A percentile compares a stretch with the other conserved stretches of the same genome.
Evolutionary conservation across 139 green algal species (phyloP).

Genomic region (Yamagishiella unicocca): DNA sequence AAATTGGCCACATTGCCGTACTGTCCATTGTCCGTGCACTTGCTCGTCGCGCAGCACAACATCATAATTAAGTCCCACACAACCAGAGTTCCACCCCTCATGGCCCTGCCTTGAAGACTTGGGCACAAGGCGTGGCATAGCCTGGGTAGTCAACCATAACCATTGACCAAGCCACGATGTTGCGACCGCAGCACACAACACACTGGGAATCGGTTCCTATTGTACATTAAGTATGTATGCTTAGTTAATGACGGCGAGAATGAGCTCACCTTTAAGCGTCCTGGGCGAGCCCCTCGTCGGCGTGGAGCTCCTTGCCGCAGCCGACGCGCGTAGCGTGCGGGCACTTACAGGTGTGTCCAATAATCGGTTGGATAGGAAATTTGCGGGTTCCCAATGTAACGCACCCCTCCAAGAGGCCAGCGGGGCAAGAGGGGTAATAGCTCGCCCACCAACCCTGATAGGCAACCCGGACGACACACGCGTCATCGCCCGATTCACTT

Average conservation of each 20-base stretch:
- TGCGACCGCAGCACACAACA: not conserved
- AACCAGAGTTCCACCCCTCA: too few species aligned
- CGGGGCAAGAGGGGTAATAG: too few species aligned
- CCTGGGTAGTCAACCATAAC: not conserved
- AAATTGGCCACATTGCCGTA: too few species aligned
- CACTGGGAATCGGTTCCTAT: not conserved
- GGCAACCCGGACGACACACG: not conserved
- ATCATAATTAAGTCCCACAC: too few species aligned
- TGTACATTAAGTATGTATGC: not conserved
- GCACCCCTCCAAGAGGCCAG: too few species aligned
- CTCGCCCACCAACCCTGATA: too few species aligned
- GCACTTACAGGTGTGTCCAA: not conserved
- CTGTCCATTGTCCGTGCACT: too few species aligned
- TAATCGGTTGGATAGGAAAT: too few species aligned
- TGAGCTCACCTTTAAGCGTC: not conserved
- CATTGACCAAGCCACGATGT: not conserved
- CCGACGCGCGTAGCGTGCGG: conserved; percentile 20
- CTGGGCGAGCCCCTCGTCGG: not conserved
- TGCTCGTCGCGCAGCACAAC: too few species aligned
- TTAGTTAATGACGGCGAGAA: not conserved
- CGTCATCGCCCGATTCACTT: conserved; percentile 8
- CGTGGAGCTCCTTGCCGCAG: conserved; percentile 18
- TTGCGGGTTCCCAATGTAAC: too few species aligned
- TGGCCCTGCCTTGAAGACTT: too few species aligned
- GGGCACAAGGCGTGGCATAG: too few species aligned